Evolutionary conservation across 768 basidiomycete genomes (phyloP).

Genomic region (Dictyophora rubrovolvata): DNA sequence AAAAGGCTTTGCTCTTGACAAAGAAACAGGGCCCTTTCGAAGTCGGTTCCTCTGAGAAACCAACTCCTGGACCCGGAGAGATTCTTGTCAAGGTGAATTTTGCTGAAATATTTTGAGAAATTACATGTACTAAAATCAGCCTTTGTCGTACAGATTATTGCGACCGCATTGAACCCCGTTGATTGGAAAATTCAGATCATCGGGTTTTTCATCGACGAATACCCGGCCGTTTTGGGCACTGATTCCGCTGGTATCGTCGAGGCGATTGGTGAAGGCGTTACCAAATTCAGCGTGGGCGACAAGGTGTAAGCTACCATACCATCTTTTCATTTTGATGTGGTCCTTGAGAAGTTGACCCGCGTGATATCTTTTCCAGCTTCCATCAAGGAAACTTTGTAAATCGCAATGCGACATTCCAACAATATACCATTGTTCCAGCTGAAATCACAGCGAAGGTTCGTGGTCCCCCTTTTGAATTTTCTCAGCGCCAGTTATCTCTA

Average conservation of each 20-base stretch:
- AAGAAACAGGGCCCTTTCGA: constrained; percentile 1
- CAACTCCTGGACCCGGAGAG: constrained; percentile 28
- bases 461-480: background rate
- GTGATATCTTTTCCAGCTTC: constrained; percentile 13
- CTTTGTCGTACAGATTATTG: background rate
- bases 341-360: background rate
- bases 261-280: constrained; percentile 42
- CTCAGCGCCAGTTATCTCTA: too few species aligned
- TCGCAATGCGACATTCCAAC: constrained; percentile 27
- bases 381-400: constrained; percentile 29
- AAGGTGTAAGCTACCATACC: constrained; percentile 31
- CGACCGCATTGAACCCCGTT: constrained; percentile 41
- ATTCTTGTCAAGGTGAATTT: constrained; percentile 32
- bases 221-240: constrained; percentile 36
- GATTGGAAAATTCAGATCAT: constrained; percentile 42
- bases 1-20: background rate
- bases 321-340: too few species aligned
- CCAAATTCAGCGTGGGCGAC: constrained; percentile 39
- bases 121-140: background rate
- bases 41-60: constrained; percentile 15
- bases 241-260: constrained; percentile 45
- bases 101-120: background rate
- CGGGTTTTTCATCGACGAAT: constrained; percentile 28
- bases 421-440: constrained; percentile 33
- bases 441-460: constrained; percentile 31